phyloP scores from a whole-genome alignment of 179 eudicot genomes.

The Drosera spatulata region DNA sequence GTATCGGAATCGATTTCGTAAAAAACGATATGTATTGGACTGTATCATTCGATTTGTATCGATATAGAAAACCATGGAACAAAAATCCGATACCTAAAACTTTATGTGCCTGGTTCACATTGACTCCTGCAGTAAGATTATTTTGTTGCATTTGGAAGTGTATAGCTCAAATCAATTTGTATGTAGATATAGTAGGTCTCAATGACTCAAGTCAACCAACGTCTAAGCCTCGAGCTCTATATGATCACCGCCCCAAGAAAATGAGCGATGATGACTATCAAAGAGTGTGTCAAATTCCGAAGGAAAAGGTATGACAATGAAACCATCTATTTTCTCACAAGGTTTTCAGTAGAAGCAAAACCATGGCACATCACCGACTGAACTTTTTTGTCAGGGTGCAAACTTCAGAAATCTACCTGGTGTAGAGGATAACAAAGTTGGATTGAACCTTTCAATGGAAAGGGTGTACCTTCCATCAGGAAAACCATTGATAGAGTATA shows the following conservation, averaged over 20 bases:
- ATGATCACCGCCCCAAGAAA: slow-evolving; percentile 18
- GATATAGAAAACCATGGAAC: too few species aligned
- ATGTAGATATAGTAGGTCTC: slow-evolving; percentile 1
- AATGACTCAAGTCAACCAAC: slow-evolving; percentile 5
- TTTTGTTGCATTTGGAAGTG: too few species aligned
- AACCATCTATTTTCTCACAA: background rate
- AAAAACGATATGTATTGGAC: too few species aligned
- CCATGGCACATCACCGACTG: background rate
- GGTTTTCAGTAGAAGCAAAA: too few species aligned
- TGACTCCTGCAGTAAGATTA: too few species aligned
- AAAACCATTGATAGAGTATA: slow-evolving; percentile 26
- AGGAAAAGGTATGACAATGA: slow-evolving; percentile 16
- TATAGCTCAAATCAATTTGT: too few species aligned
- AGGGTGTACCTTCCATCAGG: slow-evolving; percentile 10
- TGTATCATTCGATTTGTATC: too few species aligned
- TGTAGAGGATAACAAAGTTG: slow-evolving; percentile 10
- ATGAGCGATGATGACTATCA: slow-evolving; percentile 17
- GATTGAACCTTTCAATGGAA: slow-evolving; percentile 11
- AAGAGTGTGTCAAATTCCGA: slow-evolving; percentile 19
- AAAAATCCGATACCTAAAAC: too few species aligned
- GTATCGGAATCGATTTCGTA: too few species aligned
- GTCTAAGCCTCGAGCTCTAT: background rate
- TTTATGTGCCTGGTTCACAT: too few species aligned
- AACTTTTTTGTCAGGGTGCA: slow-evolving; percentile 10
- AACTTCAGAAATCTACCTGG: slow-evolving; percentile 20